Evolutionary conservation across 306 rosid genomes (phyloP).

Genomic region (Fragaria nilgerrensis): DNA sequence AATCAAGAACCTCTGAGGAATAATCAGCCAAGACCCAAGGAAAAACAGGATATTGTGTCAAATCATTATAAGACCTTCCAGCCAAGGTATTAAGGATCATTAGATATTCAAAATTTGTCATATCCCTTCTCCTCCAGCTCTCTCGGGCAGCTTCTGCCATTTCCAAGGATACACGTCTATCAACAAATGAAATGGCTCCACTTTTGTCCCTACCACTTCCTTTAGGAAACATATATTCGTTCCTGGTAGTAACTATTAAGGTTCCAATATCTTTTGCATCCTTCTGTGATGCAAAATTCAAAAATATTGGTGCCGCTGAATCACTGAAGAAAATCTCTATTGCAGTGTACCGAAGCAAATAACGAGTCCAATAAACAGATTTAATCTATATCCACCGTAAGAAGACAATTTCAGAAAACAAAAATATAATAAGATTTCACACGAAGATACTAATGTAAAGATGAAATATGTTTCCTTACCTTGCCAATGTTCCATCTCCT

Average conservation of each 20-base stretch:
- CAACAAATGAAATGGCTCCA: constrained; percentile 82
- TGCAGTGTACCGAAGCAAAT: constrained; percentile 91
- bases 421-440: constrained; percentile 2
- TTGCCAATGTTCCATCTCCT: constrained; percentile 90
- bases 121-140: constrained; percentile 94
- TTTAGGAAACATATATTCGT: constrained; percentile 77
- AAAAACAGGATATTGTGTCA: constrained; percentile 95
- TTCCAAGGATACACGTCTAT: constrained; percentile 78
- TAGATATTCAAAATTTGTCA: constrained; percentile 90
- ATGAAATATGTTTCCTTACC: constrained; percentile 43
- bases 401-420: constrained; percentile 12
- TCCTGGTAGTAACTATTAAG: constrained; percentile 79
- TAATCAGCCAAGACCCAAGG: constrained; percentile 98
- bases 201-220: constrained; percentile 78
- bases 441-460: constrained; percentile 13
- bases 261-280: constrained; percentile 90
- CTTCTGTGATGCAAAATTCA: constrained; percentile 76
- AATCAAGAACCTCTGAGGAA: constrained; percentile 93
- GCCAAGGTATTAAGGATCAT: constrained; percentile 93
- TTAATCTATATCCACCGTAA: constrained; percentile 56
- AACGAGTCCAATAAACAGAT: constrained; percentile 91
- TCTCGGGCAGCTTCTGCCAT: constrained; percentile 91
- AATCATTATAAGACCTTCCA: constrained; percentile 93
- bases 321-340: constrained; percentile 85
- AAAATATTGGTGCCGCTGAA: constrained; percentile 86